phyloP scores from a whole-genome alignment of 1,284 basidiomycete species.

The Bjerkandera adusta region DNA sequence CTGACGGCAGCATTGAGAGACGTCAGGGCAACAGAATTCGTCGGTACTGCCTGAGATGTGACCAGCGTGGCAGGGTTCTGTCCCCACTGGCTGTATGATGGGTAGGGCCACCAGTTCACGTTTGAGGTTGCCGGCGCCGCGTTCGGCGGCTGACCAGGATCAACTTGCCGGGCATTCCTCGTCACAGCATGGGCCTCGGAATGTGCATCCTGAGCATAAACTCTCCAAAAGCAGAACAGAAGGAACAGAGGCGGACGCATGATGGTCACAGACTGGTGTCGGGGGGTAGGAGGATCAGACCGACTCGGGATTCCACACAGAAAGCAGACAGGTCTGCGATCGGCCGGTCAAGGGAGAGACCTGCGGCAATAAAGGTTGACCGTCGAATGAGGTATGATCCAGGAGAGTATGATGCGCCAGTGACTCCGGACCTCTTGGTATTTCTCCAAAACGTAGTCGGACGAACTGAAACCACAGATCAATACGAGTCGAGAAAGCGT shows the following conservation, averaged over 20 bases:
- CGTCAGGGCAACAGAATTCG: not conserved
- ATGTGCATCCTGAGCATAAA: not conserved
- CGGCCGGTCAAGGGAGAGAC: conserved; percentile 59
- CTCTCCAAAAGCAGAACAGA: not conserved
- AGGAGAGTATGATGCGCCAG: conserved; percentile 64
- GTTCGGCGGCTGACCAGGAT: not conserved
- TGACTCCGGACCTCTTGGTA: conserved; percentile 62
- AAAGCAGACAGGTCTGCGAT: conserved; percentile 64
- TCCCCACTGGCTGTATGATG: conserved; percentile 19
- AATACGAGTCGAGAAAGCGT: not conserved
- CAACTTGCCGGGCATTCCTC: not conserved
- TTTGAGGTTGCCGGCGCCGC: conserved; percentile 7
- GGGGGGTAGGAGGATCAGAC: conserved; percentile 36
- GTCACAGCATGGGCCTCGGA: not conserved
- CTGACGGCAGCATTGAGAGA: not conserved
- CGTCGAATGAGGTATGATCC: conserved; percentile 66
- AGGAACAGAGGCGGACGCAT: not conserved
- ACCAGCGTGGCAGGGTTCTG: not conserved
- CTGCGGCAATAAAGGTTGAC: conserved; percentile 71
- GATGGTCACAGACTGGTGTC: conserved; percentile 17
- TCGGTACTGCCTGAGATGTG: not conserved
- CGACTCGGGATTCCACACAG: conserved; percentile 60
- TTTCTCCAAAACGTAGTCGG: conserved; percentile 75
- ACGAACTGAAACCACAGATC: conserved; percentile 40
- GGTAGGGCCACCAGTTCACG: conserved; percentile 33